Conservation (phyloP, 768 basidiomycete genomes). For the Amanita pseudoporphyria region DNA sequence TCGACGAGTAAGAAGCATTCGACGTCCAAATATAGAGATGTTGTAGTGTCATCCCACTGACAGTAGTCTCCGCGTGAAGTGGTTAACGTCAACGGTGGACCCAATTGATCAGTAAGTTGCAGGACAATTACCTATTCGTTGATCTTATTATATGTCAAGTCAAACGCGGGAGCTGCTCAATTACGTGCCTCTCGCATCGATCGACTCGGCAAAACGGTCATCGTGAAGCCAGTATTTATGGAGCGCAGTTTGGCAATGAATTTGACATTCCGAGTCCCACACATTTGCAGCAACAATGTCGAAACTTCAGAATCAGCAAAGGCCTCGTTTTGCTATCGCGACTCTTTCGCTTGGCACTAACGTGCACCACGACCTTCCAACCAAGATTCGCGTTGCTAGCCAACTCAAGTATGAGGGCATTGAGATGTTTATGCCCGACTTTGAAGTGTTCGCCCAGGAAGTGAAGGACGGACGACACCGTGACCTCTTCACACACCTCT, state of each 20-base stretch:
- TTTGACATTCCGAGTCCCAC: background rate
- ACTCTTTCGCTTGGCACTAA: slow-evolving; percentile 20
- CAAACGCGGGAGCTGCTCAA: too few relatives aligned
- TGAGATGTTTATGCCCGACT: slow-evolving; percentile 18
- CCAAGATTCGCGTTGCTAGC: slow-evolving; percentile 21
- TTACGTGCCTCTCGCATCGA: too few relatives aligned
- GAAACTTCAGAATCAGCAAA: background rate
- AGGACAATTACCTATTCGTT: too few relatives aligned
- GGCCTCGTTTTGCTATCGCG: slow-evolving; percentile 15
- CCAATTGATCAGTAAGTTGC: too few relatives aligned
- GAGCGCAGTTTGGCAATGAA: background rate
- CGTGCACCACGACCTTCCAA: slow-evolving; percentile 19
- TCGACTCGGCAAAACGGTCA: too few relatives aligned
- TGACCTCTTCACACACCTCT: slow-evolving; percentile 11
- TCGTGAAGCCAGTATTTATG: too few relatives aligned
- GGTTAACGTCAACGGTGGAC: too few relatives aligned
- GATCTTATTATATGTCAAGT: too few relatives aligned
- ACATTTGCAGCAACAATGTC: background rate
- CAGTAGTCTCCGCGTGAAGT: too few relatives aligned
- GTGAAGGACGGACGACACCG: slow-evolving; percentile 13
- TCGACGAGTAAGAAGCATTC: too few relatives aligned
- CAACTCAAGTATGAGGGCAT: slow-evolving; percentile 26
- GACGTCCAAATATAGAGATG: too few relatives aligned
- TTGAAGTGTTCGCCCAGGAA: slow-evolving; percentile 17
- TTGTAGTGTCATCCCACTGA: too few relatives aligned